A percentile compares a stretch with the other conserved stretches of the same genome.
phyloP scores from a whole-genome alignment of 495 filamentous ascomycete genomes.

The Annulohypoxylon maeteangense region DNA sequence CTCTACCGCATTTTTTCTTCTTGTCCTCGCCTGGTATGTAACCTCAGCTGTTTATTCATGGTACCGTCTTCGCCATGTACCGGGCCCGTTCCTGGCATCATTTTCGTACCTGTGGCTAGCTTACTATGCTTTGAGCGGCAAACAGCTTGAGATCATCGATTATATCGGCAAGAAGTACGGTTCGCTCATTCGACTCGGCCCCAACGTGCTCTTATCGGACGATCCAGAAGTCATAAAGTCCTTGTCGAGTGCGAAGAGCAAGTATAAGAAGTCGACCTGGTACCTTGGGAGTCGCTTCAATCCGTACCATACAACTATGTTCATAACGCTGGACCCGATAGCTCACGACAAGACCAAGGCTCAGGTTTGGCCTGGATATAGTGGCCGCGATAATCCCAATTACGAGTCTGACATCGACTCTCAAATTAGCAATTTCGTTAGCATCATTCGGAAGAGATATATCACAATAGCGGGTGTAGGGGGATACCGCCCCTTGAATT shows the following conservation, averaged over 20 bases:
- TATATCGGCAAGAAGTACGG: constrained; percentile 43
- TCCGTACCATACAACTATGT: constrained; percentile 53
- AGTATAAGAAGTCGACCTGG: constrained; percentile 46
- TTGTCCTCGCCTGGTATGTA: constrained; percentile 12
- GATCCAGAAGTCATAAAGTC: constrained; percentile 56
- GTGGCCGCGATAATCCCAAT: constrained; percentile 36
- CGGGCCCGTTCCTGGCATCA: constrained; percentile 45
- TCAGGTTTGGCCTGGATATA: constrained; percentile 50
- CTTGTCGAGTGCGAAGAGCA: constrained; percentile 52
- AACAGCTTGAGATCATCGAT: constrained; percentile 30
- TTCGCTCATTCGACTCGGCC: constrained; percentile 56
- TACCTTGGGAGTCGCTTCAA: constrained; percentile 55
- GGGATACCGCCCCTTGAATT: constrained; percentile 52
- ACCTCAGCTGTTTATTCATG: constrained; percentile 32
- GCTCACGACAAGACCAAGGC: constrained; percentile 46
- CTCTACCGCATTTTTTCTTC: background rate
- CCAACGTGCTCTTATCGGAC: constrained; percentile 53
- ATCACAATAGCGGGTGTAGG: constrained; percentile 63
- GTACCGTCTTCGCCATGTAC: constrained; percentile 44
- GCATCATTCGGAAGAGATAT: constrained; percentile 57
- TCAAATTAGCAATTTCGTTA: constrained; percentile 57
- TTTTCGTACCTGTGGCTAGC: constrained; percentile 45
- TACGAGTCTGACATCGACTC: constrained; percentile 61
- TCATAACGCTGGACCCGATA: constrained; percentile 47
- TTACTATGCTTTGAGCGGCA: constrained; percentile 31